Base-by-base conservation (phyloP, 495 filamentous ascomycete species). In the Aspergillus olivimuriae region DNA sequence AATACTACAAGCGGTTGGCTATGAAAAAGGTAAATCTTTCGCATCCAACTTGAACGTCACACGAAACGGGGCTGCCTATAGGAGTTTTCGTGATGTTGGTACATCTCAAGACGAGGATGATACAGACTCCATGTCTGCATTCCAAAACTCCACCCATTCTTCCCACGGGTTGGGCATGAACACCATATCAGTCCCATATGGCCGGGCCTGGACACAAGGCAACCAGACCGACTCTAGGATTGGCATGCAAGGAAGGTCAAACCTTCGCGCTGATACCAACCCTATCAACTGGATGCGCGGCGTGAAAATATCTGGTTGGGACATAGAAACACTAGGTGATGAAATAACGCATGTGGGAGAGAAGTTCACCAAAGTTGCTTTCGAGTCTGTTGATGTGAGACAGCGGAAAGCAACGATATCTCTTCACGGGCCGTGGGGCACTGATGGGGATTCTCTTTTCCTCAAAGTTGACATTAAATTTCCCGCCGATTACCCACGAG, bases 271-370 rank as follows among this genome's bases (percentile, higher is more conserved):
- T 39, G 74, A 82, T 35, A 70, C 74, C n/a, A 87, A 89, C 52
- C 74, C 88, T 24, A 91, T 96, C 44, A 75, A 81, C 11, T 96
- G 90, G 90, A 94, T 96, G 86, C 87, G 81, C 45, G 88, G 89
- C 22, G 87, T 96, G 31, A 92, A 87, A 47, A 89, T 96, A 47
- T 68, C 64, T 5, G 68, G 77, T 26, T 91, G 87, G 86, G 87
- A 86, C 50, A 73, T 79, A 3, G 88, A 94, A 62, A 83, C 82
- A 10, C 68, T 95, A 19, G 86, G 87, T 38, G 89, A 94, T 48
- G 90, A 96, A 58, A 87, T 95, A 34, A 79, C 88, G 15, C 78
- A 86, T 16, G 87, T 94, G 20, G 86, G 84, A 41, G 80, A 80
- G 22, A 88, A 83, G 48, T 86, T 90, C 49, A 81, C 77, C 6